Base-by-base conservation (phyloP, 305 asterid genomes). In the Rubia peregrina region DNA sequence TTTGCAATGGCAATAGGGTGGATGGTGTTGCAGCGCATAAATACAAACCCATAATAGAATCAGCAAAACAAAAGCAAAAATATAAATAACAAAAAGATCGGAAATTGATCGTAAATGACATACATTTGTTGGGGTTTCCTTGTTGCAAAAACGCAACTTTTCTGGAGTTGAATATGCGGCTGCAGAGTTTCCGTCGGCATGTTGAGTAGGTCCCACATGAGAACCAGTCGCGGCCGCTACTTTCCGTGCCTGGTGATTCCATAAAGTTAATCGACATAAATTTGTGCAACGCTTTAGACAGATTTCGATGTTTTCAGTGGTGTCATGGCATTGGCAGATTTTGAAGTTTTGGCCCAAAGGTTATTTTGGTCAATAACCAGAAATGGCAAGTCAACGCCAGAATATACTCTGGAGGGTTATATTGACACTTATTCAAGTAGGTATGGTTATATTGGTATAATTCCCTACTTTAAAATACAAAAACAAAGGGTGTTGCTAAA, bases 161-260 rank as follows among this genome's bases (percentile, higher is more conserved):
- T 80, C 70, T 86, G 96, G 26, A 88, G 87, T 19, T 89, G 78
- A 56, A 93, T 66, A 85, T 89, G 95, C 9, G 83, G 73, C 0
- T 92, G 92, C 64, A 93, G 80, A 68, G 55, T 65, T 24, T 96
- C 98, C 61, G 74, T 68, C 4, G 96, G 90, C 14, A 89, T 80
- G 78, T 93, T 96, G 0, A 97, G 97, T 79, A 93, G 81, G 63
- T 93, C 97, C 96, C 96, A 91, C 40, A 88, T 89, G 10, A 95
- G 83, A 76, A 88, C 65, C 74, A 84, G 88, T 13, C 66, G 61
- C 1, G 87, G 75, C 76, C 41, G 3, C 41, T 42, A 33, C 44
- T 22, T 16, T 19, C 36, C 33, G 36, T 43, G 1, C 30, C 48
- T 8, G 67, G 40, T 17, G 68, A 71, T 0, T 61, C 38, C 65